A percentile compares a stretch with the other conserved stretches of the same genome.
phyloP scores from a whole-genome alignment of 139 green algal species.

The Chlamydomonas schloesseri region DNA sequence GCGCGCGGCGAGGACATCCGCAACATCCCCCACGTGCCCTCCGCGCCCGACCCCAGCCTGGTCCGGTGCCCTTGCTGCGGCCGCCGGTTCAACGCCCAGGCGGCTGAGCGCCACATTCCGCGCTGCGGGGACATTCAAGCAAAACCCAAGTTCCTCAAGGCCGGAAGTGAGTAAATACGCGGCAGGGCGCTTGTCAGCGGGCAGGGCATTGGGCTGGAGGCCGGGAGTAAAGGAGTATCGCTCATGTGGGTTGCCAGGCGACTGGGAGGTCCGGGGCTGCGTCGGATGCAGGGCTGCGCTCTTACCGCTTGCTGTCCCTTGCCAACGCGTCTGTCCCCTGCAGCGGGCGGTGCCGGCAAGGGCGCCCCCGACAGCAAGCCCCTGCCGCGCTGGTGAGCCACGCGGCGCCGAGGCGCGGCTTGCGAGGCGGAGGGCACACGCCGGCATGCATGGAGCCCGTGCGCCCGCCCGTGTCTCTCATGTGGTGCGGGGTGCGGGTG shows the following conservation, averaged over 20 bases:
- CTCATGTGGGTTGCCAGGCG: not conserved
- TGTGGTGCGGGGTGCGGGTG: too few relatives aligned
- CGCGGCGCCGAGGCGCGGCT: too few relatives aligned
- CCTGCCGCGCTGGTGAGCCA: slow-evolving; percentile 48
- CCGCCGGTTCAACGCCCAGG: slow-evolving; percentile 59
- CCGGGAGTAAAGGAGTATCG: not conserved
- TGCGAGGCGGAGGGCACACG: too few relatives aligned
- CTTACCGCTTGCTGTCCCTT: too few relatives aligned
- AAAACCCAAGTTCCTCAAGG: slow-evolving; percentile 58
- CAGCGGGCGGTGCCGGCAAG: slow-evolving; percentile 51
- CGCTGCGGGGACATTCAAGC: slow-evolving; percentile 53
- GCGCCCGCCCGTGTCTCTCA: too few relatives aligned
- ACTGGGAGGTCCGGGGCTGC: too few relatives aligned
- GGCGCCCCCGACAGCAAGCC: slow-evolving; percentile 49
- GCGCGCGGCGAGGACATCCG: slow-evolving; percentile 49
- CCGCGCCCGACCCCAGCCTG: slow-evolving; percentile 55
- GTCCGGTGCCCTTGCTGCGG: slow-evolving; percentile 64
- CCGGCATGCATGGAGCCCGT: too few relatives aligned
- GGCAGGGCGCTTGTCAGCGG: too few relatives aligned
- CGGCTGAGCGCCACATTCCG: slow-evolving; percentile 67
- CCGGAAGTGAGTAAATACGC: slow-evolving; percentile 48
- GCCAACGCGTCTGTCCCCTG: not conserved
- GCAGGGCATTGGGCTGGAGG: too few relatives aligned
- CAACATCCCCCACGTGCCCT: slow-evolving; percentile 55
- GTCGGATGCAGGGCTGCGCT: too few relatives aligned